Percentiles rank a stretch among this genome's conserved stretches.
These are phyloP conservation scores for Trichoderma endophyticum DNA, from an alignment of 2,329 filamentous ascomycete genomes.

Conservation along the genomic window DNA sequence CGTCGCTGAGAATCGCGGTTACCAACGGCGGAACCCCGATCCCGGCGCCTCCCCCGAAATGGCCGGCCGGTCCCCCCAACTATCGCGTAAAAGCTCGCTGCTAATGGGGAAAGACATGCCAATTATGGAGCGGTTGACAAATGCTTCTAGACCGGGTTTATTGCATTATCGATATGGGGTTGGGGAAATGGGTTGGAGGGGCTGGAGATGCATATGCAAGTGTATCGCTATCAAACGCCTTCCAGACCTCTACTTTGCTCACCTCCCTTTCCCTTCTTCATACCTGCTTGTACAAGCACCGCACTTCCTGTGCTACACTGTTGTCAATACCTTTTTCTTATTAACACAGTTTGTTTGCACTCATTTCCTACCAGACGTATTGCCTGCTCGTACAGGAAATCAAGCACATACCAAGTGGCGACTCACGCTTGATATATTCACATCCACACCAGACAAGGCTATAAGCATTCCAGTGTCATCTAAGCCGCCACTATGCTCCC, in stretches of 20 bases:
- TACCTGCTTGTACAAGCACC: background rate
- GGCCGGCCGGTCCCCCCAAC: background rate
- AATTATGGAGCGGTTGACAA: conserved; percentile 12
- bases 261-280: conserved; percentile 5
- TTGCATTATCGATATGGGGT: conserved; percentile 11
- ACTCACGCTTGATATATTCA: background rate
- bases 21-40: conserved; percentile 19
- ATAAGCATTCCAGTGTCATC: background rate
- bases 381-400: background rate
- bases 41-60: conserved; percentile 15
- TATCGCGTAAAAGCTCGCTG: conserved; percentile 7
- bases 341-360: background rate
- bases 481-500: conserved; percentile 24
- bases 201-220: background rate
- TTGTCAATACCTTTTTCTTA: background rate
- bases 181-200: background rate
- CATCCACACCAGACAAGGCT: background rate
- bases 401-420: background rate
- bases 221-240: conserved; percentile 5
- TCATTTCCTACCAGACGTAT: background rate
- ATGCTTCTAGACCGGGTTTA: background rate
- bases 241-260: background rate
- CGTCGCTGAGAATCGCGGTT: background rate
- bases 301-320: background rate
- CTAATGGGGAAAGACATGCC: background rate